These are phyloP conservation scores for Termitomyces sp. DNA, from an alignment of 768 basidiomycete genomes.

Conservation along the genomic window DNA sequence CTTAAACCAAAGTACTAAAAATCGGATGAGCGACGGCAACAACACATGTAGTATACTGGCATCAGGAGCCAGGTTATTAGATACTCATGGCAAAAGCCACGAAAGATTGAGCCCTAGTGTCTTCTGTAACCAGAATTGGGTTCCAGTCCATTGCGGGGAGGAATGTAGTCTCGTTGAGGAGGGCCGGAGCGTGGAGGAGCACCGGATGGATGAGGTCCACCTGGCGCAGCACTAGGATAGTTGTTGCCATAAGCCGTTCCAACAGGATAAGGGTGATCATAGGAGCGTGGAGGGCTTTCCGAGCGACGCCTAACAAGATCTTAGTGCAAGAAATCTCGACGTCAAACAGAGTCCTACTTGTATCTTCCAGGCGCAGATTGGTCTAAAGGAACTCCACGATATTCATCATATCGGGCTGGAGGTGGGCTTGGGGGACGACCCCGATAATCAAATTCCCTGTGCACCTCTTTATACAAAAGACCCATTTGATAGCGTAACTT, in stretches of 20 bases:
- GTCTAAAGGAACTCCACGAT: constrained; percentile 40
- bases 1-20: constrained; percentile 6
- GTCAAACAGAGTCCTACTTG: constrained; percentile 25
- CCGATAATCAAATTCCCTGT: constrained; percentile 55
- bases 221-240: constrained; percentile 36
- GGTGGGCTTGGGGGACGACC: constrained; percentile 49
- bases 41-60: constrained; percentile 9
- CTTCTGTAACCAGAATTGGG: constrained; percentile 33
- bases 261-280: constrained; percentile 44
- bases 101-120: constrained; percentile 20
- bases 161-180: constrained; percentile 41
- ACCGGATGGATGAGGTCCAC: constrained; percentile 30
- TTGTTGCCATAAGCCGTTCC: constrained; percentile 39
- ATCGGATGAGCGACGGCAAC: neutral
- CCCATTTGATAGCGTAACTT: neutral
- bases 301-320: constrained; percentile 54
- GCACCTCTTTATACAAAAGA: neutral
- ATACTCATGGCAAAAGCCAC: constrained; percentile 7
- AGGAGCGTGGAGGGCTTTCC: constrained; percentile 55
- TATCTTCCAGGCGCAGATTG: constrained; percentile 41
- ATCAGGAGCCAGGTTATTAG: constrained; percentile 8
- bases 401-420: constrained; percentile 47
- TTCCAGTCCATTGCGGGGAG: constrained; percentile 35
- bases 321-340: neutral
- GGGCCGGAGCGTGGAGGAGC: constrained; percentile 15